phyloP scores from a whole-genome alignment of 176 grass and related monocot genomes.

The Hsuehochloa calcarea region DNA sequence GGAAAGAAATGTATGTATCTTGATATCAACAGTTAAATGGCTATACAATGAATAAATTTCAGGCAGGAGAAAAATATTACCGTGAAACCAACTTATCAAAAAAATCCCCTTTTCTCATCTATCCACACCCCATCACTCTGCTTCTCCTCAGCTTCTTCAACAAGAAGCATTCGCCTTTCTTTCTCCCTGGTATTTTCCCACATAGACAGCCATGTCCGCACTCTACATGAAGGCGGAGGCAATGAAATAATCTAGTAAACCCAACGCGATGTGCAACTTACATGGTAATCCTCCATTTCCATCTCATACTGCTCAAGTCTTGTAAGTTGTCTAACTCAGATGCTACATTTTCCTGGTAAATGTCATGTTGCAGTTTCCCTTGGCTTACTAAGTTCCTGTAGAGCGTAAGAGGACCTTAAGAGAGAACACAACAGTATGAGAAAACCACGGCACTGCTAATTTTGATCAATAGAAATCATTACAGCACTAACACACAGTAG shows the following conservation, averaged over 20 bases:
- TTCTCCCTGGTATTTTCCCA: slow-evolving; percentile 80
- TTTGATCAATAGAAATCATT: background rate
- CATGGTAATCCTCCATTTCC: slow-evolving; percentile 99
- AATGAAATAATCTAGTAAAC: background rate
- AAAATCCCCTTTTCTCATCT: slow-evolving; percentile 63
- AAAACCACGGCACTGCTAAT: background rate
- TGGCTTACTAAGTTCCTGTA: too few relatives aligned
- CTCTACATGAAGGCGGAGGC: slow-evolving; percentile 1
- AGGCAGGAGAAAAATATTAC: slow-evolving; percentile 24
- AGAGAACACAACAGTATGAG: slow-evolving; percentile 31
- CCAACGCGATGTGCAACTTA: slow-evolving; percentile 17
- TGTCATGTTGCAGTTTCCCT: too few relatives aligned
- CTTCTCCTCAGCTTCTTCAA: slow-evolving; percentile 77
- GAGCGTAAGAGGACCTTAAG: too few relatives aligned
- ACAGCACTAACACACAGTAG: too few relatives aligned
- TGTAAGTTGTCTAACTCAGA: slow-evolving; percentile 59
- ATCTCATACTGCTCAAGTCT: slow-evolving; percentile 70
- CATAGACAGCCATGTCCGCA: slow-evolving; percentile 53
- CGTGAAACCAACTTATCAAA: slow-evolving; percentile 60
- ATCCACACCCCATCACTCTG: slow-evolving; percentile 83
- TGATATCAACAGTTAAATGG: too few relatives aligned
- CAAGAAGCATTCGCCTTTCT: slow-evolving; percentile 65
- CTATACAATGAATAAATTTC: background rate
- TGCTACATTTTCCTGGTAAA: slow-evolving; percentile 77
- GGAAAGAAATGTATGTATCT: too few relatives aligned